These are phyloP conservation scores for Lactarius sp. DNA, from an alignment of 768 basidiomycete genomes.

Conservation along the genomic window DNA sequence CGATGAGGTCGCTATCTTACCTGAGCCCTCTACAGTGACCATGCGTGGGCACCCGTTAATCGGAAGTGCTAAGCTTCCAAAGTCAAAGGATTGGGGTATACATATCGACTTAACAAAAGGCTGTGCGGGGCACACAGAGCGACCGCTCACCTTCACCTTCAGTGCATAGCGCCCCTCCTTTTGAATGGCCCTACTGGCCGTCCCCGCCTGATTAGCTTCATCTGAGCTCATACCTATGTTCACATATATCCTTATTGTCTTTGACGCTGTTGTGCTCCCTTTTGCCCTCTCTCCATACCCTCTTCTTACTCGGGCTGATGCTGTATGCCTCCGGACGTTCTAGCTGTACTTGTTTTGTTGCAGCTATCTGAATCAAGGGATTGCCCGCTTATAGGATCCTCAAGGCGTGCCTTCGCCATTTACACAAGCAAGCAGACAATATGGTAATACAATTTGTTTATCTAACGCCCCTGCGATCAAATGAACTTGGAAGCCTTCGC, in stretches of 20 bases:
- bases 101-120: not conserved
- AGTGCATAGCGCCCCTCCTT: not conserved
- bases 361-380: not conserved
- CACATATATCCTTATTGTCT: not conserved
- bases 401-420: not conserved
- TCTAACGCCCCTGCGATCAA: not conserved
- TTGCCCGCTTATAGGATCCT: not conserved
- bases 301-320: not conserved
- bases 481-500: conserved; percentile 18
- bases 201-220: not conserved
- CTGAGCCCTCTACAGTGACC: not conserved
- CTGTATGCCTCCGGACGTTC: not conserved
- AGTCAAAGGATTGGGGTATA: not conserved
- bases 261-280: not conserved
- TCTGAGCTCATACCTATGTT: not conserved
- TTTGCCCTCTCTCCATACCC: not conserved
- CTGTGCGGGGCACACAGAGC: not conserved
- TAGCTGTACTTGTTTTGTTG: not conserved
- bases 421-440: not conserved
- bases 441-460: not conserved
- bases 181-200: not conserved
- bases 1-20: not conserved
- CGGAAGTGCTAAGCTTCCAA: not conserved
- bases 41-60: not conserved
- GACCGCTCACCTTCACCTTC: conserved; percentile 5